Evolutionary conservation across 768 basidiomycete species (phyloP).

Genomic region (Boletus rufocinnamomeus): DNA sequence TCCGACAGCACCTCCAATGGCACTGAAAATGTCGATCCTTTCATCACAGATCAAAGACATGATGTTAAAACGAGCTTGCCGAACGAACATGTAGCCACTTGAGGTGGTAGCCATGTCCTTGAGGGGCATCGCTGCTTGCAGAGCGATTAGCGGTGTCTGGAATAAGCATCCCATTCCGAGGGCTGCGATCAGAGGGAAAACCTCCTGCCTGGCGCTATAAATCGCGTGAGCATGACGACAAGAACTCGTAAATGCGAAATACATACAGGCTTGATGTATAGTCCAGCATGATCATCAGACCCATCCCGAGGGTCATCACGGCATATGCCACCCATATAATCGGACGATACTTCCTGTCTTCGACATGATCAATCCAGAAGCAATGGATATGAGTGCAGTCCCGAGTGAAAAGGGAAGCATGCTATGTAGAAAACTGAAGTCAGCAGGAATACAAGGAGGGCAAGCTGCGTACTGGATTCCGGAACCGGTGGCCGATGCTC

Average conservation of each 20-base stretch:
- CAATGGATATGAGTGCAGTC: constrained; percentile 50
- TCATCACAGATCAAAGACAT: too few relatives aligned
- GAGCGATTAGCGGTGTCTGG: constrained; percentile 65
- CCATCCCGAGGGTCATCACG: constrained; percentile 56
- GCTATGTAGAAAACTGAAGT: constrained; percentile 42
- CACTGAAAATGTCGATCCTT: too few relatives aligned
- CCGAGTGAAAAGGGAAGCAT: constrained; percentile 54
- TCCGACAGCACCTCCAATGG: too few relatives aligned
- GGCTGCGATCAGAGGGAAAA: constrained; percentile 69
- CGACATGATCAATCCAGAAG: constrained; percentile 59
- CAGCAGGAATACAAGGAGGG: constrained; percentile 1
- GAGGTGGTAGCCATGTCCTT: constrained; percentile 87
- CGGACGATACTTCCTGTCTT: constrained; percentile 57
- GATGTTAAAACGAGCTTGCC: too few relatives aligned
- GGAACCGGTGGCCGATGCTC: constrained; percentile 69
- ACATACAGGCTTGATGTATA: too few relatives aligned
- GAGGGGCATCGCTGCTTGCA: constrained; percentile 87
- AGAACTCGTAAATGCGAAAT: too few relatives aligned
- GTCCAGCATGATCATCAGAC: too few relatives aligned
- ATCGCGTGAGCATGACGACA: too few relatives aligned
- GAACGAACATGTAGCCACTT: constrained; percentile 35
- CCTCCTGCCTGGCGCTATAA: constrained; percentile 38
- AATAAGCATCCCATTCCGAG: constrained; percentile 67
- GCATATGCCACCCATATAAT: constrained; percentile 65
- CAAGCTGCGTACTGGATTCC: constrained; percentile 53